These are phyloP conservation scores for Trichoderma oligosporum DNA, from an alignment of 2,329 filamentous ascomycete species.

Conservation along the genomic window DNA sequence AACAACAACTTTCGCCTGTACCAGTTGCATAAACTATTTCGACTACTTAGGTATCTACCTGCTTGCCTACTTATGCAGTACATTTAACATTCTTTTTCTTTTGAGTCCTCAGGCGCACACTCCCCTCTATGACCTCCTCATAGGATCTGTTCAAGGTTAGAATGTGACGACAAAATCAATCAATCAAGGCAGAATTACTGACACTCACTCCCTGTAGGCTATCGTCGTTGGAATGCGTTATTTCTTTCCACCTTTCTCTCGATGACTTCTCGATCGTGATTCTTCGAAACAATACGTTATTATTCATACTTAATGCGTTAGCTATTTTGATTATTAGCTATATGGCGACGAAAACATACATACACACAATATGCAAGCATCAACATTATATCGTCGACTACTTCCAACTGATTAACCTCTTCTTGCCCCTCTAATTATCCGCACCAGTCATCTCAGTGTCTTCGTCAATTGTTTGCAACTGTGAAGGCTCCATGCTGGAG, in stretches of 20 bases:
- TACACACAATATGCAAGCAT: not conserved
- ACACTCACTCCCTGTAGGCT: not conserved
- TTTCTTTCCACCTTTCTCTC: not conserved
- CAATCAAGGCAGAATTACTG: not conserved
- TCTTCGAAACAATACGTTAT: not conserved
- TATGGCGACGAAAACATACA: not conserved
- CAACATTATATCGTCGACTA: not conserved
- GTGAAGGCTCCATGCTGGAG: not conserved
- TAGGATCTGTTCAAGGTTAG: not conserved
- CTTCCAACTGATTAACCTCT: not conserved
- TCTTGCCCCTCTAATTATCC: not conserved
- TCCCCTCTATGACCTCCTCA: not conserved
- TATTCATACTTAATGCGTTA: not conserved
- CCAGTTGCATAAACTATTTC: no score
- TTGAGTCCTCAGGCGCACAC: no score
- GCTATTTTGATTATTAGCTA: not conserved
- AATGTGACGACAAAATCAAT: not conserved
- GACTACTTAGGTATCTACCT: no score
- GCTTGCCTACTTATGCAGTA: no score
- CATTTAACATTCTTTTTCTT: no score
- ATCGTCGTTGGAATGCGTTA: not conserved
- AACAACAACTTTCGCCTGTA: no score
- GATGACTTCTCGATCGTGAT: not conserved
- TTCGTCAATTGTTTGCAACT: not conserved
- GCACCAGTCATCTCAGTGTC: slow-evolving; percentile 1